Conservation (phyloP, 345 rosid genomes). For the Populus pruinosa region DNA sequence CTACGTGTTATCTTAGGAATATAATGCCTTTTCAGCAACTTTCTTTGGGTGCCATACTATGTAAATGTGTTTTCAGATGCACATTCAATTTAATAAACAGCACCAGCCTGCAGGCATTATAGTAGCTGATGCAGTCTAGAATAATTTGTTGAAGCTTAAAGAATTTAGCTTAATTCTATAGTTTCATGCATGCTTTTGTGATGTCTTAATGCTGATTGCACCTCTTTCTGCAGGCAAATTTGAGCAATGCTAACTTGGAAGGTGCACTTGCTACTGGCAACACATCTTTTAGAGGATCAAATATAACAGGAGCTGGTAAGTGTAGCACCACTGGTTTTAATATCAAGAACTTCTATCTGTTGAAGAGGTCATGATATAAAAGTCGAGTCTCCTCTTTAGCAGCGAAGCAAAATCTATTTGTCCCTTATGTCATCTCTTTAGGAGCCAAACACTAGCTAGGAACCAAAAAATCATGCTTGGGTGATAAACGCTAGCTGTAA, state of each 20-base stretch:
- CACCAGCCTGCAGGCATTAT: neutral
- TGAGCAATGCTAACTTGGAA: slow-evolving; percentile 88
- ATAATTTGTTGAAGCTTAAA: neutral
- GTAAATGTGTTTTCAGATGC: neutral
- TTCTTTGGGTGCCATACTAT: neutral
- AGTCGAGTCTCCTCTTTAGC: neutral
- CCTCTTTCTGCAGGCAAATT: slow-evolving; percentile 55
- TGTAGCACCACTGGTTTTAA: slow-evolving; percentile 4
- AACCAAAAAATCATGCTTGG: neutral
- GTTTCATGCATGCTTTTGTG: neutral
- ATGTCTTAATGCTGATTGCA: neutral
- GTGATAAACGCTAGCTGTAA: neutral
- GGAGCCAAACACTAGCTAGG: neutral
- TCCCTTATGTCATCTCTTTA: neutral
- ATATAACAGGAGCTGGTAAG: slow-evolving; percentile 77
- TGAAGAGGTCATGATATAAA: neutral
- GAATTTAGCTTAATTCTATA: neutral
- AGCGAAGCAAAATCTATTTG: too few species aligned
- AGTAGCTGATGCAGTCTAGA: neutral
- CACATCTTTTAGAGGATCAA: slow-evolving; percentile 93
- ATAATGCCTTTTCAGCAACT: neutral
- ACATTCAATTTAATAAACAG: neutral
- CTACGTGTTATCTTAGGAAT: neutral
- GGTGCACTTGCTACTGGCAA: slow-evolving; percentile 89
- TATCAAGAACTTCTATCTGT: neutral